Percentiles rank a stretch among this genome's conserved stretches.
Evolutionary conservation across 192 early-diverging fungal species (phyloP).

Genomic region (Gaertneriomyces sp.): DNA sequence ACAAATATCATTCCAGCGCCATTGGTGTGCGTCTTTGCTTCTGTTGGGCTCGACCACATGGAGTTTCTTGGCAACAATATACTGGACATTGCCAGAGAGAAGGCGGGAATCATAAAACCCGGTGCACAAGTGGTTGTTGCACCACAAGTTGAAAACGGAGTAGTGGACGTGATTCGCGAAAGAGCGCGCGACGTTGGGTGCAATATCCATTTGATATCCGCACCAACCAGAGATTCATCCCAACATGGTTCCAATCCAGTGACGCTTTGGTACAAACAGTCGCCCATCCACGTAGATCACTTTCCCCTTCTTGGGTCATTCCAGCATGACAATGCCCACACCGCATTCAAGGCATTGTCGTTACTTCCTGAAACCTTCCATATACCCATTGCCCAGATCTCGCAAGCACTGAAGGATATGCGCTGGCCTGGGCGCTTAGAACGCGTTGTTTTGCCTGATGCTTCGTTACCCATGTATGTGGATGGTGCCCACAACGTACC

Average conservation of each 20-base stretch:
- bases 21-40: conserved; percentile 54
- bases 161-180: conserved; percentile 11
- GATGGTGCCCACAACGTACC: conserved; percentile 91
- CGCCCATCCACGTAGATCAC: conserved; percentile 14
- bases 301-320: conserved; percentile 67
- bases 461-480: conserved; percentile 54
- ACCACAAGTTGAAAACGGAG: conserved; percentile 51
- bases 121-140: conserved; percentile 38
- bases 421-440: conserved; percentile 85
- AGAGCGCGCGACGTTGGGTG: conserved; percentile 7
- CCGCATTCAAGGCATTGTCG: conserved; percentile 63
- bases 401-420: conserved; percentile 61
- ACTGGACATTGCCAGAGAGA: conserved; percentile 67
- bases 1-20: conserved; percentile 68
- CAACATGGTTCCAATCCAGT: background rate
- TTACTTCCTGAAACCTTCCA: conserved; percentile 35
- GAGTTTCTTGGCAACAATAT: conserved; percentile 67
- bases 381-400: conserved; percentile 52
- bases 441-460: conserved; percentile 42
- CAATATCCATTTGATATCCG: background rate
- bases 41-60: conserved; percentile 73
- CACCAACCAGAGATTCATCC: background rate
- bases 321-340: conserved; percentile 77
- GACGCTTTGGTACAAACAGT: background rate
- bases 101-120: conserved; percentile 74